phyloP scores from a whole-genome alignment of 1,139 yeast species.

The Yarrowia galli region DNA sequence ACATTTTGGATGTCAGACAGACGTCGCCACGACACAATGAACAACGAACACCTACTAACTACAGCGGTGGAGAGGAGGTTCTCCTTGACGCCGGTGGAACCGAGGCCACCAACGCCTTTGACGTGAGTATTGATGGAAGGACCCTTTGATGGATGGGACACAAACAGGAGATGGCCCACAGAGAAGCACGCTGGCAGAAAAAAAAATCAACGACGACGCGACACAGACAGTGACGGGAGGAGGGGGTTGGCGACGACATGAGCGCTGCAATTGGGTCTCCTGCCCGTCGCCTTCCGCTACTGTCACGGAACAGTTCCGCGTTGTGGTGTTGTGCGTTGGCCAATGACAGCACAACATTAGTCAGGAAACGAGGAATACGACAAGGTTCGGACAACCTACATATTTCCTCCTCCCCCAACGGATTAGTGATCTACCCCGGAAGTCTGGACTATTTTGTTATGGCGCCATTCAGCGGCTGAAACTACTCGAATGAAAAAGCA shows the following conservation, averaged over 20 bases:
- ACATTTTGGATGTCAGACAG: too few relatives aligned
- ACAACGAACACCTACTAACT: constrained; percentile 7
- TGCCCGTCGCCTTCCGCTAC: too few relatives aligned
- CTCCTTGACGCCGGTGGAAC: constrained; percentile 87
- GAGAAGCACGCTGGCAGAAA: not conserved
- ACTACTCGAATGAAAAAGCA: not conserved
- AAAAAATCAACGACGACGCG: not conserved
- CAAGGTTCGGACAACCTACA: constrained; percentile 21
- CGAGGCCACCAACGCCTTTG: constrained; percentile 94
- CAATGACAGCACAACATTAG: constrained; percentile 31
- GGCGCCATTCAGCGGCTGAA: not conserved
- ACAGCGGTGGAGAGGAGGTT: constrained; percentile 94
- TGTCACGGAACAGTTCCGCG: not conserved
- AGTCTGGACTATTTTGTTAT: not conserved
- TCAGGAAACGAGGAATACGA: constrained; percentile 33
- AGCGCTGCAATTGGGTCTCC: too few relatives aligned
- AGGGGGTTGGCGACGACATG: too few relatives aligned
- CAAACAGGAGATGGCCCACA: not conserved
- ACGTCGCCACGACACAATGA: too few relatives aligned
- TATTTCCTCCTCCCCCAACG: constrained; percentile 25
- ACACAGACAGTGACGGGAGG: not conserved
- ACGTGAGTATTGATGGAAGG: constrained; percentile 46
- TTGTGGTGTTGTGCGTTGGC: not conserved
- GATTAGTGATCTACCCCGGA: constrained; percentile 13
- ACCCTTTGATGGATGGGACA: not conserved